A percentile compares a stretch with the other conserved stretches of the same genome.
These are phyloP conservation scores for Piper longum DNA, from an alignment of 164 flowering plant species.

Conservation along the genomic window DNA sequence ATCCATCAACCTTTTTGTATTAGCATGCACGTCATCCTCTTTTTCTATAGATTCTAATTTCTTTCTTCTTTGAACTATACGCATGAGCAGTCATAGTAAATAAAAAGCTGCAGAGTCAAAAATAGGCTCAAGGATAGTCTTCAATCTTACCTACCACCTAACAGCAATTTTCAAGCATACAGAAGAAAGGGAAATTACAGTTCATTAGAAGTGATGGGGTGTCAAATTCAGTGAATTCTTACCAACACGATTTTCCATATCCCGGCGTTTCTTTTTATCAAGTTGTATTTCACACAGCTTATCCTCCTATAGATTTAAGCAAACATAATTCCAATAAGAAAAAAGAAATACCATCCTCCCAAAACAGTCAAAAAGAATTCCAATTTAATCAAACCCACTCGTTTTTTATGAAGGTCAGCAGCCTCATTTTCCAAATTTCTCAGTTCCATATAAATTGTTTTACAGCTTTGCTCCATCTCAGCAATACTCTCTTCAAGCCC, in stretches of 20 bases:
- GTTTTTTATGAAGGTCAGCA: conserved; percentile 53
- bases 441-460: conserved; percentile 31
- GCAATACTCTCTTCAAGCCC: conserved; percentile 50
- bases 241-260: conserved; percentile 51
- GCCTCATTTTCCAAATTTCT: conserved; percentile 58
- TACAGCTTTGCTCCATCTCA: conserved; percentile 39
- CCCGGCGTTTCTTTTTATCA: conserved; percentile 45
- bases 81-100: neutral
- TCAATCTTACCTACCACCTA: no score
- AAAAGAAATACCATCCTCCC: neutral
- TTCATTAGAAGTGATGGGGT: no score
- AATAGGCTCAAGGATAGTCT: no score
- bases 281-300: conserved; percentile 17
- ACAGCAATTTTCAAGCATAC: no score
- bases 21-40: conserved; percentile 46
- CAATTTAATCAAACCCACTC: conserved; percentile 29
- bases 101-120: neutral
- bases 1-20: conserved; percentile 38
- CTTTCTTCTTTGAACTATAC: conserved; percentile 30
- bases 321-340: neutral
- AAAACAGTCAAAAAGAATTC: neutral
- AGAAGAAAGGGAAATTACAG: no score
- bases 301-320: conserved; percentile 40
- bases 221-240: conserved; percentile 1
- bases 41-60: conserved; percentile 44